Evolutionary conservation across 2,329 filamentous ascomycete species (phyloP).

Genomic region (Fusarium sp.): DNA sequence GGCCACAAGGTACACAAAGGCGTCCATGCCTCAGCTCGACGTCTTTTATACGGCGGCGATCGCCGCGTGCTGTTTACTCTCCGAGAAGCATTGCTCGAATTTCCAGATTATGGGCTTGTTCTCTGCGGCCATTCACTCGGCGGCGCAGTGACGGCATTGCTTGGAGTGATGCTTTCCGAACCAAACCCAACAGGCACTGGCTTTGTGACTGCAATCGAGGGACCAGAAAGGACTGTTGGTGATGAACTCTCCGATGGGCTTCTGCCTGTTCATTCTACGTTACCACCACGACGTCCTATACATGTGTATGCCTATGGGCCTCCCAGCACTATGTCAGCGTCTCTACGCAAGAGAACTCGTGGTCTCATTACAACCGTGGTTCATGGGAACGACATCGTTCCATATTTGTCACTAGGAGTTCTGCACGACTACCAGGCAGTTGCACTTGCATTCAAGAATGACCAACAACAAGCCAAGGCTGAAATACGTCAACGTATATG

Average conservation of each 20-base stretch:
- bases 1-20: conserved; percentile 78
- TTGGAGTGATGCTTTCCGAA: conserved; percentile 76
- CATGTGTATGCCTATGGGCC: conserved; percentile 84
- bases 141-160: conserved; percentile 73
- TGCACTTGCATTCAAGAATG: conserved; percentile 76
- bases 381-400: conserved; percentile 78
- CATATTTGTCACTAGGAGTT: conserved; percentile 76
- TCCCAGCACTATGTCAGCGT: conserved; percentile 75
- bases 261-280: conserved; percentile 53
- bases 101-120: conserved; percentile 74
- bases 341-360: conserved; percentile 74
- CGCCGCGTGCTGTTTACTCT: conserved; percentile 73
- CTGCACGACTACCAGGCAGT: conserved; percentile 79
- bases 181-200: conserved; percentile 63
- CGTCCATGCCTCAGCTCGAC: conserved; percentile 75
- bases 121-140: conserved; percentile 76
- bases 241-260: conserved; percentile 42
- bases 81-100: conserved; percentile 71
- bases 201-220: conserved; percentile 69
- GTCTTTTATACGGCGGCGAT: conserved; percentile 73
- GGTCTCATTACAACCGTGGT: conserved; percentile 80
- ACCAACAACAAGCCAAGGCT: conserved; percentile 72
- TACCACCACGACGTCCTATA: conserved; percentile 75
- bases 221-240: conserved; percentile 54
- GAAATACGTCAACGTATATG: conserved; percentile 74